Base-by-base conservation (phyloP, 805 yeast genomes). In the Wickerhamiella brachini region DNA sequence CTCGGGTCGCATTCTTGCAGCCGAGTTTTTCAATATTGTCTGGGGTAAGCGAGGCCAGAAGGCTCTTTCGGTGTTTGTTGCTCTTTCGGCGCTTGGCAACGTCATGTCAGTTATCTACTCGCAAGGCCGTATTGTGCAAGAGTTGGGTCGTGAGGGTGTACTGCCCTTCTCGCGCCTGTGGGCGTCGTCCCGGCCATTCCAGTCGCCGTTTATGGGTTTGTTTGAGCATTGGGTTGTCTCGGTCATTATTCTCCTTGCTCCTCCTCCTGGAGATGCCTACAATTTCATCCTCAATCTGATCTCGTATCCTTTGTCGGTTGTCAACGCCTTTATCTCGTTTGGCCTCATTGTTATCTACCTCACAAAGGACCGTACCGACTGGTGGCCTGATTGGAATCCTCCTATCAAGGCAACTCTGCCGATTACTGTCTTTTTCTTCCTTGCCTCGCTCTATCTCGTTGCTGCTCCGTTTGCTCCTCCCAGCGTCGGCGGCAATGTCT, bases 261-360 rank as follows among this genome's bases (percentile, higher is more conserved):
- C 86, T 43, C 90, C 93, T 18, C 85, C 89, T 23, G 94, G 93
- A 52, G 94, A 85, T 62, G 94, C 94, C 47, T 85, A 84, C 70
- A 82, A 83, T 65, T 83, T 86, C 64, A 78, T 85, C 57, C 65
- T 83, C 65, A 85, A 86, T 67, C 72, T 86, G 70, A 81, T 84
- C 59, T 80, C 90, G 1, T 85, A 85, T 65, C 90, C 95, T 48
- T 75, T 81, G 69, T 82, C 85, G 61, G 81, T 85, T 48, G 82
- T 85, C 60, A 82, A 85, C 64, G 69, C 80, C 29, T 71, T 72
- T 44, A 79, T 85, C 41, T 80, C 83, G 17, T 59, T 74, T 49
- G 95, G 85, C 18, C 69, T 81, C 57, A 63, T 85, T 47, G 76
- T 73, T 62, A 66, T 83, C 48, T 76, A 80, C 63, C 70, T 74